Evolutionary conservation across 2,329 filamentous ascomycete genomes (phyloP), one percentile per base, ranked within the genome.

Genomic region (Bipolaris oryzae): DNA sequence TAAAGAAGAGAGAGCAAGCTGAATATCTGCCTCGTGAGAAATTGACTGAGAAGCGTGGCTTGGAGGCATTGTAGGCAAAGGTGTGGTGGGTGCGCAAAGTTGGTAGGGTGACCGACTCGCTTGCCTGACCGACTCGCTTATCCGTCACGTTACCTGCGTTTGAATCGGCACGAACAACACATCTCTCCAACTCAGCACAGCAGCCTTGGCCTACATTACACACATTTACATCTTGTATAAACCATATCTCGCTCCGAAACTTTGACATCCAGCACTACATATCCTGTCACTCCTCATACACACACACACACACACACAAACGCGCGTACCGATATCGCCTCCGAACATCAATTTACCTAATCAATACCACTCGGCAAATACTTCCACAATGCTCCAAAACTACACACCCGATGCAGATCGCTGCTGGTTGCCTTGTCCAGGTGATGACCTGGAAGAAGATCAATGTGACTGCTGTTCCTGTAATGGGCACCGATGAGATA

Each of bases 361-460:
- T 1, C 5, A 35, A 7, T 16, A 35, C 5, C 15, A 7, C 34
- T 15, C n/a, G 9, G 1, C 7, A 16, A 5, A 35, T 35, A 35
- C 34, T n/a, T 16, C 18, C 38, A 6, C 49, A 10, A 51, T 56
- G 38, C 20, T 47, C n/a, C 20, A 46, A 7, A 34, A n/a, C 1
- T 18, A 9, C 37, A 13, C 16, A 7, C 9, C 38, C 4, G 9
- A 23, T 23, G 39, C 28, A n/a, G 25, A 42, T 5, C 38, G n/a
- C 18, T 60, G 45, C n/a, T 54, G 45, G 46, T 47, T 45, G 20
- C 47, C 51, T 16, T 58, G 51, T n/a, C 50, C 42, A n/a, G 54
- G 51, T 18, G 46, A 58, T 21, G 55, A 58, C 18, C 15, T 45
- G 18, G 51, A 58, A 16, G 55, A 58, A 21, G 55, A 58, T 16